Conservation (phyloP, 306 rosid species). For the Echinosophora koreensis region DNA sequence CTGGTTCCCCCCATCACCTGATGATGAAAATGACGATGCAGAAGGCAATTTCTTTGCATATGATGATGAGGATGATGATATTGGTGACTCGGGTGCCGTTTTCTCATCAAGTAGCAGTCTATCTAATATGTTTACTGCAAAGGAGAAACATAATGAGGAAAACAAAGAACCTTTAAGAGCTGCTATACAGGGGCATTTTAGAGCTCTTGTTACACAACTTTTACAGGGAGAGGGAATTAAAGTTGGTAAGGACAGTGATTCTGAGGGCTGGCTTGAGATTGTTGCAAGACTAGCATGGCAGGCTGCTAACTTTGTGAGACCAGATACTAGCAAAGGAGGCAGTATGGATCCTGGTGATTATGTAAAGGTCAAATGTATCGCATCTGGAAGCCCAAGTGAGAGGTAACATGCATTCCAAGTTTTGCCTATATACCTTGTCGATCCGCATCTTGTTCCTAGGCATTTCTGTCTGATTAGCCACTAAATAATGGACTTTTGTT, state of each 20-base stretch:
- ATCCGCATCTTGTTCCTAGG: not conserved
- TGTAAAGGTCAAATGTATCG: constrained; percentile 91
- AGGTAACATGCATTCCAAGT: constrained; percentile 62
- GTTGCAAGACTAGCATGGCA: constrained; percentile 85
- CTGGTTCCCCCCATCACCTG: constrained; percentile 95
- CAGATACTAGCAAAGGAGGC: constrained; percentile 96
- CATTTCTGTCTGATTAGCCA: constrained; percentile 10
- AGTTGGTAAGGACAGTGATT: constrained; percentile 65
- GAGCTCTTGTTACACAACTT: constrained; percentile 92
- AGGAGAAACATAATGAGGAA: constrained; percentile 74
- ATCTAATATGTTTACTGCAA: constrained; percentile 71
- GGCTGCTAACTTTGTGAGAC: constrained; percentile 94
- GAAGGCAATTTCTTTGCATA: constrained; percentile 73
- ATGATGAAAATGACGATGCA: constrained; percentile 70
- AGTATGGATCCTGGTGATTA: constrained; percentile 98
- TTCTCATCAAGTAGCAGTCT: constrained; percentile 84
- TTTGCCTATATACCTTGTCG: constrained; percentile 21
- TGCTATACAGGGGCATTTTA: constrained; percentile 89
- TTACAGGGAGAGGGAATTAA: constrained; percentile 82
- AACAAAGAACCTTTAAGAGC: constrained; percentile 83
- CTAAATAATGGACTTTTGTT: constrained; percentile 41
- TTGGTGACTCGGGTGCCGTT: constrained; percentile 83
- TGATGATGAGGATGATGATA: constrained; percentile 91
- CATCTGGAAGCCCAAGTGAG: constrained; percentile 83
- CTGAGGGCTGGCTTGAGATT: constrained; percentile 85